These are phyloP conservation scores for Edaphochlamys debaryana DNA, from an alignment of 139 green algal genomes.

Conservation along the genomic window DNA sequence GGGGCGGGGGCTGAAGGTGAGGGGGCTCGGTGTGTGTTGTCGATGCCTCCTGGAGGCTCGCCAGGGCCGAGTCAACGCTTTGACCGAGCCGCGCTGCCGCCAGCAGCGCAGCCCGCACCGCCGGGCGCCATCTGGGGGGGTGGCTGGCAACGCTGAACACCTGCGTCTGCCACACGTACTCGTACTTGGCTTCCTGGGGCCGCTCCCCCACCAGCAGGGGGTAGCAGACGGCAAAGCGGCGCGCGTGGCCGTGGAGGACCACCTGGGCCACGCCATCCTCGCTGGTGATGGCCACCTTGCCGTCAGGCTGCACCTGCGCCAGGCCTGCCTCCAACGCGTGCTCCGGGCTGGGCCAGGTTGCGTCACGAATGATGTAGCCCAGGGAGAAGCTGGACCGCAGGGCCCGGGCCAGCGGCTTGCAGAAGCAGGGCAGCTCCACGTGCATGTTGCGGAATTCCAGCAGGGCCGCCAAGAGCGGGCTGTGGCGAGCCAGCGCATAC, in stretches of 20 bases:
- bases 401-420: constrained; percentile 13
- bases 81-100: constrained; percentile 24
- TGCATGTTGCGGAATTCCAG: constrained; percentile 77
- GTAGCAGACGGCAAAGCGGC: constrained; percentile 72
- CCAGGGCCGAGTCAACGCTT: neutral
- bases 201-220: constrained; percentile 60
- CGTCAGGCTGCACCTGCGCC: constrained; percentile 49
- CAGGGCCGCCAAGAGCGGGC: constrained; percentile 46
- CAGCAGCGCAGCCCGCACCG: constrained; percentile 24
- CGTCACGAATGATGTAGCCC: constrained; percentile 50
- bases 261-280: constrained; percentile 60
- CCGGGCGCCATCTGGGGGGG: constrained; percentile 49
- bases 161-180: constrained; percentile 68
- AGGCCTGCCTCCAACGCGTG: constrained; percentile 41
- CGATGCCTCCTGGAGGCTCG: neutral
- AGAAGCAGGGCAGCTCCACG: constrained; percentile 53
- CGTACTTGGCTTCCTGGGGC: constrained; percentile 42
- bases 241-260: constrained; percentile 59
- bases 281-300: constrained; percentile 51
- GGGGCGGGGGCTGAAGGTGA: too few species aligned
- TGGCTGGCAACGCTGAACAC: constrained; percentile 42
- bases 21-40: too few species aligned
- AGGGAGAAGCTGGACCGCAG: constrained; percentile 48
- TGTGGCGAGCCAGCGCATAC: constrained; percentile 63
- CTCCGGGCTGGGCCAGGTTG: constrained; percentile 59